These are phyloP conservation scores for Prasinococcaceae sp. DNA, from an alignment of 139 green algal genomes.

Conservation along the genomic window DNA sequence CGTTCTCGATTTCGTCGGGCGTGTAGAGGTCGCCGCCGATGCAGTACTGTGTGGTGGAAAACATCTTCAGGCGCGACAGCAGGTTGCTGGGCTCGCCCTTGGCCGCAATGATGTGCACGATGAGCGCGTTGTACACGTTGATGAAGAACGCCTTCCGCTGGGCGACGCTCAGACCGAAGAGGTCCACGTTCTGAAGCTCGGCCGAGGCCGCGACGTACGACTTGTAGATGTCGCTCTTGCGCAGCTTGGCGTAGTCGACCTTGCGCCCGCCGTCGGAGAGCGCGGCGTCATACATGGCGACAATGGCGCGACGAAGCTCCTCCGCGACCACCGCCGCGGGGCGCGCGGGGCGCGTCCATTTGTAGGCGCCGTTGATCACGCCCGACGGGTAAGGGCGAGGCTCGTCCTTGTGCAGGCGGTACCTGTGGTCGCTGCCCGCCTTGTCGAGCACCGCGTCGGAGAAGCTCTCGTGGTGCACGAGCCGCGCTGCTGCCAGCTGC, in stretches of 20 bases:
- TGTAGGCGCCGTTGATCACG: background rate
- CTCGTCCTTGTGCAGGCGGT: slow-evolving; percentile 16
- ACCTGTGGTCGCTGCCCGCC: slow-evolving; percentile 1
- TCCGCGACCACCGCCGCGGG: slow-evolving; percentile 17
- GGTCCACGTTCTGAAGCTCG: slow-evolving; percentile 27
- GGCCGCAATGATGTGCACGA: slow-evolving; percentile 56
- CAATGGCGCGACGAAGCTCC: slow-evolving; percentile 3
- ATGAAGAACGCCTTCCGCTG: slow-evolving; percentile 73
- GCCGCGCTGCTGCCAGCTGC: slow-evolving; percentile 4
- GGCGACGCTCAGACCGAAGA: slow-evolving; percentile 34
- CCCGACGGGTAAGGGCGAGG: background rate
- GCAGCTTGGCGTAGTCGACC: slow-evolving; percentile 22
- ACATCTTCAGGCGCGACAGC: slow-evolving; percentile 18
- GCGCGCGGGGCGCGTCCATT: slow-evolving; percentile 6
- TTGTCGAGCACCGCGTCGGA: slow-evolving; percentile 1
- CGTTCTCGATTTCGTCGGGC: slow-evolving; percentile 85
- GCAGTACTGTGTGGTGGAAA: slow-evolving; percentile 35
- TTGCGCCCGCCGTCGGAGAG: slow-evolving; percentile 18
- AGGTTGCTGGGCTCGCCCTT: slow-evolving; percentile 10
- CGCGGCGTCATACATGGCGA: slow-evolving; percentile 23
- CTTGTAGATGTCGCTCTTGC: slow-evolving; percentile 4
- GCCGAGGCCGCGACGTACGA: slow-evolving; percentile 19
- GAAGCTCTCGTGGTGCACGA: slow-evolving; percentile 15
- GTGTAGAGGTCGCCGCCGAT: slow-evolving; percentile 55
- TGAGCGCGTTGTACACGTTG: slow-evolving; percentile 85